phyloP scores from a whole-genome alignment of 164 flowering plant genomes.

The Annona cherimola region DNA sequence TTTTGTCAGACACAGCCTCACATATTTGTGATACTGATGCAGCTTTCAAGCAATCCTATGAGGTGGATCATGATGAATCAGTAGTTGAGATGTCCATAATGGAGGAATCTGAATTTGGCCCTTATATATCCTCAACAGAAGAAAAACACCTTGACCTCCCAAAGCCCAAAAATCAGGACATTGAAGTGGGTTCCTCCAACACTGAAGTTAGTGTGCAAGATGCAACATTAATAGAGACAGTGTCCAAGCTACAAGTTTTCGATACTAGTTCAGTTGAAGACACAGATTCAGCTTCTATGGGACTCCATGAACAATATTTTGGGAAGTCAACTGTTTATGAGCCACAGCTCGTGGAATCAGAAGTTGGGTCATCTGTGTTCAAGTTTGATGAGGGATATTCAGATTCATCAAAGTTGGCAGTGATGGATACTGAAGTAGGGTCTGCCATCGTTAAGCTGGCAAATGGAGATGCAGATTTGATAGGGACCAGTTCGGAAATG shows the following conservation, averaged over 20 bases:
- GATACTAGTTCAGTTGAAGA: slow-evolving; percentile 18
- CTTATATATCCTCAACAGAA: not conserved
- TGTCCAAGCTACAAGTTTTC: slow-evolving; percentile 9
- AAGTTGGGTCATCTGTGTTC: not conserved
- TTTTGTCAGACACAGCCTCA: not conserved
- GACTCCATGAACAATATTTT: slow-evolving; percentile 3
- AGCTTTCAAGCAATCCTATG: not conserved
- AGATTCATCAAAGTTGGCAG: not conserved
- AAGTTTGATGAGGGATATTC: too few relatives aligned
- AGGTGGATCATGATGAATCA: not conserved
- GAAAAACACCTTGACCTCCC: not conserved
- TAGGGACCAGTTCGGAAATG: slow-evolving; percentile 2
- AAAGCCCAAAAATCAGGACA: not conserved
- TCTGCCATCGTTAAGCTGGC: not conserved
- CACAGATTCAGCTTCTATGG: slow-evolving; percentile 1
- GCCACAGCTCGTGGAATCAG: not conserved
- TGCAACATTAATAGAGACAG: not conserved
- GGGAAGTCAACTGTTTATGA: not conserved
- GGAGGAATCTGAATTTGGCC: not conserved
- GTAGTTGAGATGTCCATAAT: not conserved
- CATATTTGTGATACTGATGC: too few relatives aligned
- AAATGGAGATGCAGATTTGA: slow-evolving; percentile 10
- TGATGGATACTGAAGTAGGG: slow-evolving; percentile 2
- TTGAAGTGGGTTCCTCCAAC: not conserved
- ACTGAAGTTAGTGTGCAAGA: not conserved